These are phyloP conservation scores for Cylindricascospora bacillispora DNA, from an alignment of 1,139 yeast genomes.

Conservation along the genomic window DNA sequence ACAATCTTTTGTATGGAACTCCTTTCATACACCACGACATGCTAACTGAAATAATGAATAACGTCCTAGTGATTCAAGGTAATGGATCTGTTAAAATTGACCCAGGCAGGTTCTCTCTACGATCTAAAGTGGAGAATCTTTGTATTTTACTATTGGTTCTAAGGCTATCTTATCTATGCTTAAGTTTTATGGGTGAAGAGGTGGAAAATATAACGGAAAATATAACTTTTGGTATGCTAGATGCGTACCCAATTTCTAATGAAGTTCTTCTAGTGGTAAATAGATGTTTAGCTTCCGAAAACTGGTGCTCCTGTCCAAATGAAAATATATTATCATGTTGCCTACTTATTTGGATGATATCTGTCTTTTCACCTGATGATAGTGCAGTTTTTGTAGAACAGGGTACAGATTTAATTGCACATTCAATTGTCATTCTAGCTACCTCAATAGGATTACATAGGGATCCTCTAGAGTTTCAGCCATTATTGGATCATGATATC, in stretches of 20 bases:
- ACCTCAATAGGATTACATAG: slow-evolving; percentile 23
- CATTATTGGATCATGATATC: slow-evolving; percentile 7
- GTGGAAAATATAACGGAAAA: slow-evolving; percentile 5
- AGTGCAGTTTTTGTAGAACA: slow-evolving; percentile 23
- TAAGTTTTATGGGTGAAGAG: slow-evolving; percentile 10
- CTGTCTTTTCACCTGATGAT: slow-evolving; percentile 23
- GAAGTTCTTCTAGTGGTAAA: slow-evolving; percentile 16
- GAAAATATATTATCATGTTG: slow-evolving; percentile 21
- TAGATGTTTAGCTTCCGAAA: slow-evolving; percentile 16
- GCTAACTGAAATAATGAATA: slow-evolving; percentile 17
- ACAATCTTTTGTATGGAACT: slow-evolving; percentile 15
- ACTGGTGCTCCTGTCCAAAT: slow-evolving; percentile 21
- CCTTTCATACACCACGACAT: slow-evolving; percentile 18
- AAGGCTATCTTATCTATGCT: slow-evolving; percentile 19
- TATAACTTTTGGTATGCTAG: slow-evolving; percentile 10
- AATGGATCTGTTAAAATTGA: slow-evolving; percentile 10
- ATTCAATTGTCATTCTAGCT: slow-evolving; percentile 17
- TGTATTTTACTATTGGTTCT: slow-evolving; percentile 17
- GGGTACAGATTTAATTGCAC: slow-evolving; percentile 21
- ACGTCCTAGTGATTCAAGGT: slow-evolving; percentile 12
- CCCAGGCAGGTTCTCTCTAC: slow-evolving; percentile 16
- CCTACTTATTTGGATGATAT: slow-evolving; percentile 22
- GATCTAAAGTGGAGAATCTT: slow-evolving; percentile 21
- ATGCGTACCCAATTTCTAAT: slow-evolving; percentile 16
- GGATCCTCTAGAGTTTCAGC: slow-evolving; percentile 21